Evolutionary conservation across 805 yeast genomes (phyloP), one percentile per base, ranked within the genome.

Genomic region (Candida coquimbonensis): DNA sequence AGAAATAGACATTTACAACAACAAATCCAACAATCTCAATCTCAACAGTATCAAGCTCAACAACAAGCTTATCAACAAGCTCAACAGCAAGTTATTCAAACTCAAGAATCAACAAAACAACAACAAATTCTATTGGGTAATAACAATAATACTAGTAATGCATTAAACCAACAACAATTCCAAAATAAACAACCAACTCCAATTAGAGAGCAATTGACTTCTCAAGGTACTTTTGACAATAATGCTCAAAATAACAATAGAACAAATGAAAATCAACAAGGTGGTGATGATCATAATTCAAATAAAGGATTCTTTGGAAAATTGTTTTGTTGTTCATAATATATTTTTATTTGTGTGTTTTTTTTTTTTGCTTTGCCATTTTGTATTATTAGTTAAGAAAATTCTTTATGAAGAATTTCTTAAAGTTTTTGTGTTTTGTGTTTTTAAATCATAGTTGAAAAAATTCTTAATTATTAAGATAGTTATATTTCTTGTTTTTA

Each of bases 171-270:
- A 47, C 63, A 59, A 36, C 62, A 57, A 45, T 58, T 48, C 48
- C 59, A 53, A 47, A 59, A 54, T 52, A 59, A 55, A 42, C 62
- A 55, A 43, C 62, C 63, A 14, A 49, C 61, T 11, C 63, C 63
- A 40, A 50, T 59, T 24, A 58, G 63, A 48, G 62, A 58, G 39
- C 57, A 59, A 40, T 52, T 59, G 11, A 39, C 49, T 35, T 52
- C 60, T 3, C 44, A 53, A 9, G 53, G 49, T 33, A 55, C 59
- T 3, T 45, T 49, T 36, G 47, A 49, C 7, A 29, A 29, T 29
- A 29, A 29, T 29, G 5, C 13, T 29, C 31, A 29, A 29, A 29
- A 29, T 13, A 55, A 54, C 39, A 42, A 40, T 27, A 52, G 57
- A 52, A 46, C 49, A 16, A 46, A 53, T 39, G 47, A 49, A 31